phyloP scores from a whole-genome alignment of 2,329 filamentous ascomycete species.

The Xylaria sp. region DNA sequence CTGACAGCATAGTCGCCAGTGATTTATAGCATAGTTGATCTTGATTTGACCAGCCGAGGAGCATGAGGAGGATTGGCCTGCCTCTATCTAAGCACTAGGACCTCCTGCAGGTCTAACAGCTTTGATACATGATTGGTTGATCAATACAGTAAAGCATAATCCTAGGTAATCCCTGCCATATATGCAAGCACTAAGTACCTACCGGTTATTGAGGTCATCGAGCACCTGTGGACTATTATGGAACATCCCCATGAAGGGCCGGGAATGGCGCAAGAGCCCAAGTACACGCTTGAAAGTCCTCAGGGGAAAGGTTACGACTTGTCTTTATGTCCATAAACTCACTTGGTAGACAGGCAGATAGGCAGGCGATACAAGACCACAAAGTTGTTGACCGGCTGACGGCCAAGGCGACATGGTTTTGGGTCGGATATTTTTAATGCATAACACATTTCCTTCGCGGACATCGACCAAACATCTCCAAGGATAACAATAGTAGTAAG shows the following conservation, averaged over 20 bases:
- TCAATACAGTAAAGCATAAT: conserved; percentile 6
- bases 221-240: no score
- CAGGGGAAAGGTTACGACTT: no score
- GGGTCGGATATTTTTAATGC: neutral
- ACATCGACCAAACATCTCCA: neutral
- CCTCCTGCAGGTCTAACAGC: conserved; percentile 8
- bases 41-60: neutral
- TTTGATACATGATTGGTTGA: conserved; percentile 21
- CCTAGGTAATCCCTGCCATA: conserved; percentile 3
- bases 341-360: no score
- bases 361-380: no score
- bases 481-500: neutral
- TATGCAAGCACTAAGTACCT: conserved; percentile 14
- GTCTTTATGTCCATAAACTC: no score
- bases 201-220: no score
- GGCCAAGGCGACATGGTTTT: neutral
- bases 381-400: no score
- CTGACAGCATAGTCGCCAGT: no score
- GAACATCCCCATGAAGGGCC: no score
- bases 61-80: neutral
- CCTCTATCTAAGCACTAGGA: neutral
- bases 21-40: neutral
- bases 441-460: neutral
- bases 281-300: no score
- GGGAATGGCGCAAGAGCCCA: no score